Evolutionary conservation across 2,329 filamentous ascomycete genomes (phyloP).

Genomic region (Botryotinia convoluta): DNA sequence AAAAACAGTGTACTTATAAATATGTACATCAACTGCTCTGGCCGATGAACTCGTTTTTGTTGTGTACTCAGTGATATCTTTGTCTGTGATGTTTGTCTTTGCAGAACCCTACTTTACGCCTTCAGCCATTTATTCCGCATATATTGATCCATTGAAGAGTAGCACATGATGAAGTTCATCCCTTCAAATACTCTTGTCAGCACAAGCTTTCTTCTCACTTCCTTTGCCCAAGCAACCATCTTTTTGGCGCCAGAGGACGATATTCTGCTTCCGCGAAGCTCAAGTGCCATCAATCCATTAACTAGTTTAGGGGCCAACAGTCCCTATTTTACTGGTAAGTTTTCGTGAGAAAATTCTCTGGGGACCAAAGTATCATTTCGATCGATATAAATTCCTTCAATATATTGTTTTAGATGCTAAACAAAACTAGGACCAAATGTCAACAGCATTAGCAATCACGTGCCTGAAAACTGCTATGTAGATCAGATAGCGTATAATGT

Average conservation of each 20-base stretch:
- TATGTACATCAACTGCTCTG: neutral
- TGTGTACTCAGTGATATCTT: neutral
- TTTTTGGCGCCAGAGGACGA: constrained; percentile 8
- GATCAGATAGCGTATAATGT: constrained; percentile 59
- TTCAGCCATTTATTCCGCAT: neutral
- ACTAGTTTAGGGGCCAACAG: constrained; percentile 5
- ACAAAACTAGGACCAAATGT: constrained; percentile 42
- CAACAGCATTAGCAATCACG: constrained; percentile 51
- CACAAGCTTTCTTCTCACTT: neutral
- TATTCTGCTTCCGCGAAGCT: neutral
- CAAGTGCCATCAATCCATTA: neutral
- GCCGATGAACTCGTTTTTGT: neutral
- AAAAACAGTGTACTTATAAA: neutral
- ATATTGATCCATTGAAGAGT: neutral
- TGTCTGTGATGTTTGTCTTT: too few species aligned
- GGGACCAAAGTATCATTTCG: neutral
- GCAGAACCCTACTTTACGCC: neutral
- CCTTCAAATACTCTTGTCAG: neutral
- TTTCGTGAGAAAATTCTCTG: neutral
- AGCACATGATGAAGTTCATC: neutral
- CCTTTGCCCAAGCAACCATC: neutral
- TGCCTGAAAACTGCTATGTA: constrained; percentile 56
- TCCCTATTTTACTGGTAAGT: constrained; percentile 14
- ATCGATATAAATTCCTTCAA: neutral
- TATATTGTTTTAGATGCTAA: neutral